Conservation (phyloP, 768 basidiomycete genomes). For the Kwoniella pini region DNA sequence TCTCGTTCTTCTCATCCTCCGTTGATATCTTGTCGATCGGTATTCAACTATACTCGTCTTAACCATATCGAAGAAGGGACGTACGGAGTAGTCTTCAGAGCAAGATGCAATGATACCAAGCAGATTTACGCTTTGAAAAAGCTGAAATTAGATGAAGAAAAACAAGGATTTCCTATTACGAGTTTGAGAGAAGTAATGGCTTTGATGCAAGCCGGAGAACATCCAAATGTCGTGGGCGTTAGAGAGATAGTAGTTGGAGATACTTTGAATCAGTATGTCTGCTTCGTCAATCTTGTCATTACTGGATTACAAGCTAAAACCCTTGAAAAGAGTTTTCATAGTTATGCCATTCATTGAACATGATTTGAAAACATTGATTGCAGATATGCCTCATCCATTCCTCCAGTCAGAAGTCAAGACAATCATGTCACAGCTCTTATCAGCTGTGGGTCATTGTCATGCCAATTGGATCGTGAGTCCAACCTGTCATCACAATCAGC, state of each 20-base stretch:
- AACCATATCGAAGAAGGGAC: slow-evolving; percentile 99
- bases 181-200: slow-evolving; percentile 91
- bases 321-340: slow-evolving; percentile 77
- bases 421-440: slow-evolving; percentile 85
- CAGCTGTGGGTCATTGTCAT: slow-evolving; percentile 91
- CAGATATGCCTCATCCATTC: slow-evolving; percentile 93
- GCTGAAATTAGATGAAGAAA: slow-evolving; percentile 97
- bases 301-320: not conserved
- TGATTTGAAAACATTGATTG: slow-evolving; percentile 93
- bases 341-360: slow-evolving; percentile 99
- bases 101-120: slow-evolving; percentile 87
- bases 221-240: slow-evolving; percentile 96
- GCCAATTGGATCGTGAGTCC: slow-evolving; percentile 77
- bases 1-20: slow-evolving; percentile 73
- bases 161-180: slow-evolving; percentile 97
- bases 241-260: slow-evolving; percentile 98
- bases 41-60: slow-evolving; percentile 87
- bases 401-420: slow-evolving; percentile 98
- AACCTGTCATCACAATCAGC: not conserved
- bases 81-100: slow-evolving; percentile 97
- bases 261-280: slow-evolving; percentile 93
- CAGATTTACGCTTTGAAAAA: slow-evolving; percentile 97
- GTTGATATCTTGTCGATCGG: slow-evolving; percentile 82
- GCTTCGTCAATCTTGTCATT: not conserved
- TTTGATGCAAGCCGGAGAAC: slow-evolving; percentile 81